Evolutionary conservation across 2,329 filamentous ascomycete species (phyloP), one percentile per base, ranked within the genome.

Genomic region (Penicillium sp.): DNA sequence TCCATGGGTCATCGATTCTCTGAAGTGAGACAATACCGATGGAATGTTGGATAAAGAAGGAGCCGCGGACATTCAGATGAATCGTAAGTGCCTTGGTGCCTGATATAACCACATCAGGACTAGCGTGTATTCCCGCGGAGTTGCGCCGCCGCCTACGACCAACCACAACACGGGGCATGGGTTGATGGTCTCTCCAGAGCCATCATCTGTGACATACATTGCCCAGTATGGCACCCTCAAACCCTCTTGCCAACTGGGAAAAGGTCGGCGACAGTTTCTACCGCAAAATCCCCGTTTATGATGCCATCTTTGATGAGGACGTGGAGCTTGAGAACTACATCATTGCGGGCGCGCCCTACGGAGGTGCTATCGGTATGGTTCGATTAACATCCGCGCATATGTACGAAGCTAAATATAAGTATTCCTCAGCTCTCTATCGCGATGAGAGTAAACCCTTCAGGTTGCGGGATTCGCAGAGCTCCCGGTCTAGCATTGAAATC

Each of bases 321-420:
- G 77, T 96, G 52, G 90, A 98, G 73, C 80, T 98, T 58, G 90
- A 96, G 75, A 94, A 93, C 74, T 95, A 94, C 74, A 79, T 91
- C 62, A 84, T 96, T 63, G 84, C 85, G 47, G 93, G 90, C 64
- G 94, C 93, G 67, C 89, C 89, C 20, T 96, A 93, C 69, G 89
- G 87, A 61, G 93, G 93, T 62, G 90, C 93, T 65, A 77, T 97
- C 75, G 90, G 90, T 95, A 82, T 69, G 77, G 60, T 34, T 36
- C 7, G 2, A 32, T 34, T 5, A 14, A 9, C n/a, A 38, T 35
- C 6, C 2, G 8, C 7, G 13, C 6, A 5, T 3, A 14, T 5
- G 6, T 5, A 7, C 11, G 14, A 42, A 31, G 37, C 37, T 39
- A 6, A 38, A 26, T 34, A 29, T 4, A 35, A 29, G 16, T 8